Conservation (phyloP, 441 rosid genomes). For the Adansonia grandidieri region DNA sequence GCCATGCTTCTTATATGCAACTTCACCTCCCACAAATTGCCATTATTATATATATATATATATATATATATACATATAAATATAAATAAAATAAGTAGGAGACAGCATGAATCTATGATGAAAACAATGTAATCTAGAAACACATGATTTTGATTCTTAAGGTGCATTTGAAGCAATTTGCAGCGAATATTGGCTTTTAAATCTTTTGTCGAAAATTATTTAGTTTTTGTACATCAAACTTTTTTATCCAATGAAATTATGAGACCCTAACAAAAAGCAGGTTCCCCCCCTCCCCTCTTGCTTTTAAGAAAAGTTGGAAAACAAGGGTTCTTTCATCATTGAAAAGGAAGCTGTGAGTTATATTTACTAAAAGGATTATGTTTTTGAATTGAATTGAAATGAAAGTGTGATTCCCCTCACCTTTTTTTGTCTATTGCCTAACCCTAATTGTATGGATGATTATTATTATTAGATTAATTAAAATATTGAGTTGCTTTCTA, state of each 20-base stretch:
- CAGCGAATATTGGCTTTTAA: conserved; percentile 22
- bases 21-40: background rate
- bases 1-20: background rate
- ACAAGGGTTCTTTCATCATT: conserved; percentile 15
- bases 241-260: conserved; percentile 6
- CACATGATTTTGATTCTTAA: conserved; percentile 24
- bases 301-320: conserved; percentile 20
- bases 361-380: conserved; percentile 2
- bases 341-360: background rate
- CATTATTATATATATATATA: background rate
- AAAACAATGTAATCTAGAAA: background rate
- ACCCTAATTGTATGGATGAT: background rate
- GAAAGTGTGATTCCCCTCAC: background rate
- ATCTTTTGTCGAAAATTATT: conserved; percentile 4
- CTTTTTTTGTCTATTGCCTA: background rate
- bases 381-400: background rate
- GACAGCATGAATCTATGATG: background rate
- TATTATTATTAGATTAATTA: background rate
- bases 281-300: background rate
- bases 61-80: no score
- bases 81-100: conserved; percentile 12
- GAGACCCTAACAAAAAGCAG: background rate
- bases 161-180: conserved; percentile 26
- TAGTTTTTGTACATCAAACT: conserved; percentile 9
- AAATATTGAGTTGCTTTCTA: background rate